These are phyloP conservation scores for Wickerhamomyces rabaulensis DNA, from an alignment of 805 yeast genomes.

Conservation along the genomic window DNA sequence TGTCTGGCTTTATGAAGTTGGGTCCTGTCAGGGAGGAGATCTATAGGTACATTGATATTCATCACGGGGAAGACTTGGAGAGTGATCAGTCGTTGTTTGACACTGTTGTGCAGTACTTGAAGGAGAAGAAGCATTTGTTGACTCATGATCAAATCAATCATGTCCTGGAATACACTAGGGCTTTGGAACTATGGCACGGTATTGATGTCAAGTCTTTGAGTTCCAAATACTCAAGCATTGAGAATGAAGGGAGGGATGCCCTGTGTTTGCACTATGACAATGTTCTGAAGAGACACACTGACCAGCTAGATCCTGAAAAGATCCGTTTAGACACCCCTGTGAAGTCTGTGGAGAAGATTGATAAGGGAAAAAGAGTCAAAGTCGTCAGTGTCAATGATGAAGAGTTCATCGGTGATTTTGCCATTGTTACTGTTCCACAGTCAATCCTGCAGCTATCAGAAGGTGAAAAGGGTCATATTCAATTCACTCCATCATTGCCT, in stretches of 20 bases:
- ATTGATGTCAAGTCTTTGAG: constrained; percentile 61
- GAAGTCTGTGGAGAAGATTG: constrained; percentile 28
- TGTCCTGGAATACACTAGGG: constrained; percentile 49
- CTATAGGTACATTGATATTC: constrained; percentile 51
- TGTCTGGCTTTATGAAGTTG: constrained; percentile 25
- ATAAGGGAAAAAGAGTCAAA: constrained; percentile 19
- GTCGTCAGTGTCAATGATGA: constrained; percentile 27
- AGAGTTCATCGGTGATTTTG: constrained; percentile 41
- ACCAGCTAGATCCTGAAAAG: constrained; percentile 32
- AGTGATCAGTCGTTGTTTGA: constrained; percentile 50
- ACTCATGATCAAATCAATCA: constrained; percentile 45
- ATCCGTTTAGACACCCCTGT: constrained; percentile 41
- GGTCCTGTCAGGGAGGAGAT: constrained; percentile 52
- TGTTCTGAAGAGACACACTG: constrained; percentile 41
- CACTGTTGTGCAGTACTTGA: constrained; percentile 42
- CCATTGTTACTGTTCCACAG: constrained; percentile 74
- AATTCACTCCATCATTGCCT: constrained; percentile 55
- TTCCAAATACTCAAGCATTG: constrained; percentile 62
- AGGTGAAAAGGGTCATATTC: constrained; percentile 38
- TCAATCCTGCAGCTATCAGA: constrained; percentile 49
- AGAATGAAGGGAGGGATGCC: constrained; percentile 77
- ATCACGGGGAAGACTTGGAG: constrained; percentile 45
- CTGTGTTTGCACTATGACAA: constrained; percentile 50
- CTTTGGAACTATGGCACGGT: constrained; percentile 78
- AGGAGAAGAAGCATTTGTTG: constrained; percentile 40